phyloP scores from a whole-genome alignment of 208 protist species.

The Leishmania mexicana region DNA sequence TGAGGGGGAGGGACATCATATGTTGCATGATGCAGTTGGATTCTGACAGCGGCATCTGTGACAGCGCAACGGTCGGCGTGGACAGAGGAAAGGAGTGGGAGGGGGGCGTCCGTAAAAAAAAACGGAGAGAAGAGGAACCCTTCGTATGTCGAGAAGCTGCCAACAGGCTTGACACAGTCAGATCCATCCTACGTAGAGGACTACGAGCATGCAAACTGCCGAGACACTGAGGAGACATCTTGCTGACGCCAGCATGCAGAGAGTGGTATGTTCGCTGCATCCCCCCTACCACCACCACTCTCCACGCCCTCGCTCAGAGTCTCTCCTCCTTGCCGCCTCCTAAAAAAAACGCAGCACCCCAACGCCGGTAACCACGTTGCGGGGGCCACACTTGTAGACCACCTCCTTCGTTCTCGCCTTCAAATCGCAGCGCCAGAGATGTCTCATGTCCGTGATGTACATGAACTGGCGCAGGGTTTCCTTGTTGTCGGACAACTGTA shows the following conservation, averaged over 20 bases:
- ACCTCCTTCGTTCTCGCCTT: constrained; percentile 29
- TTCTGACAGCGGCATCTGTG: not conserved
- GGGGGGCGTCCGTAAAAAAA: not conserved
- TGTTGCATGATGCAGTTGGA: not conserved
- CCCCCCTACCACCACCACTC: not conserved
- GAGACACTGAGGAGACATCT: not conserved
- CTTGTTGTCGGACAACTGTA: constrained; percentile 6
- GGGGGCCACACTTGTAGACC: constrained; percentile 20
- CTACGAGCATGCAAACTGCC: not conserved
- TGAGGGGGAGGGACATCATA: not conserved
- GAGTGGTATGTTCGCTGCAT: no score
- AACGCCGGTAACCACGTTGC: constrained; percentile 35
- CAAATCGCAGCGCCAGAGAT: constrained; percentile 43
- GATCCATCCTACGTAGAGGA: not conserved
- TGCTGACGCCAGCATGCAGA: not conserved
- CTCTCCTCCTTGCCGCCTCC: not conserved
- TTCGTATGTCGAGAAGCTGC: not conserved
- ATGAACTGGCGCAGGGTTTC: constrained; percentile 35
- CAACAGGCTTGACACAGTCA: not conserved
- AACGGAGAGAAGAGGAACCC: not conserved
- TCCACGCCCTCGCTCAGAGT: not conserved
- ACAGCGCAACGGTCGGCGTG: not conserved
- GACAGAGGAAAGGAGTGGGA: not conserved
- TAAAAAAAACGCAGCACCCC: constrained; percentile 29
- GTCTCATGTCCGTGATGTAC: constrained; percentile 41